Percentiles rank a stretch among this genome's conserved stretches.
phyloP scores from a whole-genome alignment of 2,329 filamentous ascomycete species.

The Claviceps sp. region DNA sequence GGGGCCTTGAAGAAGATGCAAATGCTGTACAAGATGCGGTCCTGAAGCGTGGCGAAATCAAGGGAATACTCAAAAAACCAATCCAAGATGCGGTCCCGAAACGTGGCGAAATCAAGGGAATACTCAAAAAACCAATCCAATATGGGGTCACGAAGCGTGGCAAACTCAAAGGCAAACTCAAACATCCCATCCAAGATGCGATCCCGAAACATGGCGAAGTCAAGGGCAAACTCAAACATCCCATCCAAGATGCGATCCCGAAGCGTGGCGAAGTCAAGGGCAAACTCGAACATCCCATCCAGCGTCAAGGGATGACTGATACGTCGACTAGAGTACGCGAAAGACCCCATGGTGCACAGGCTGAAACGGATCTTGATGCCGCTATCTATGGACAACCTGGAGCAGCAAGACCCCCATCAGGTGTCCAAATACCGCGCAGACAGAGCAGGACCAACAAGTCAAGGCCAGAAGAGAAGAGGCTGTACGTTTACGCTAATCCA shows the following conservation, averaged over 20 bases:
- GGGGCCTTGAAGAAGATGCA: neutral
- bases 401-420: constrained; percentile 12
- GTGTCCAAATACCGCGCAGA: constrained; percentile 7
- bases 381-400: constrained; percentile 25
- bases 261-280: neutral
- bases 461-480: constrained; percentile 16
- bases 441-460: neutral
- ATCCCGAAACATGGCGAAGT: no score
- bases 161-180: neutral
- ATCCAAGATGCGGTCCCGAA: neutral
- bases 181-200: neutral
- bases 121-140: neutral
- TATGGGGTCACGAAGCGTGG: neutral
- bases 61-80: neutral
- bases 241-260: no score
- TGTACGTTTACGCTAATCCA: constrained; percentile 37
- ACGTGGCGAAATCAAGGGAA: neutral
- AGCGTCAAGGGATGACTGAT: no score
- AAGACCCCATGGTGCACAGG: neutral
- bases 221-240: neutral
- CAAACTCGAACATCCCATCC: neutral
- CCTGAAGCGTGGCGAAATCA: neutral
- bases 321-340: neutral
- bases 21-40: neutral
- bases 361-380: constrained; percentile 21